These are phyloP conservation scores for Solanum arcanum DNA, from an alignment of 257 asterid genomes.

Conservation along the genomic window DNA sequence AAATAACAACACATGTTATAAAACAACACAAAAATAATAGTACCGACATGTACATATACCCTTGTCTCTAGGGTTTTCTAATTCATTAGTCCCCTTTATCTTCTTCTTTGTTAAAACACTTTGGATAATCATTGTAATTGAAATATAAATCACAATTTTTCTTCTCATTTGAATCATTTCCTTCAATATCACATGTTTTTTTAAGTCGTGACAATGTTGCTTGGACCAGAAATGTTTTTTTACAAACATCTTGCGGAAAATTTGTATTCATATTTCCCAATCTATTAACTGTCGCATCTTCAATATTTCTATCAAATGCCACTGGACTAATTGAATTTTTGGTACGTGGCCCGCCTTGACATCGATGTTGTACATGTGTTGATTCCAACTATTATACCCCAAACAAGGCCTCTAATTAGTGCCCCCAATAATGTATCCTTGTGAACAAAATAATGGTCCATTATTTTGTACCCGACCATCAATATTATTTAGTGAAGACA, in stretches of 20 bases:
- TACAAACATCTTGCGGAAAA: neutral
- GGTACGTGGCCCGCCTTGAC: neutral
- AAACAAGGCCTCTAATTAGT: neutral
- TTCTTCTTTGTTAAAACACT: neutral
- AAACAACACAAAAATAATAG: no score
- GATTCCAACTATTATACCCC: neutral
- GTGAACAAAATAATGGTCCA: neutral
- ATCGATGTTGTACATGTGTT: neutral
- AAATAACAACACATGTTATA: no score
- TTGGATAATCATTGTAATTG: neutral
- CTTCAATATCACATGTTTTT: neutral
- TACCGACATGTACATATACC: neutral
- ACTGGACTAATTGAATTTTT: no score
- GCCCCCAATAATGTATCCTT: neutral
- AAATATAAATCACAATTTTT: no score
- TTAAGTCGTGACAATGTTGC: no score
- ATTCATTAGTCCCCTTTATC: neutral
- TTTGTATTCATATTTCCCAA: neutral
- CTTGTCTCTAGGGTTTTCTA: neutral
- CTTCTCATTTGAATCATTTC: no score
- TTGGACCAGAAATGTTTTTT: neutral
- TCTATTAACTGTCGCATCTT: no score
- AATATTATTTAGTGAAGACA: no score
- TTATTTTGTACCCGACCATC: neutral
- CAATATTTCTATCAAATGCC: neutral